Evolutionary conservation across 352 stramenopile genomes (phyloP), one percentile per base, ranked within the genome.

Genomic region (Hyaloperonospora brassicae): DNA sequence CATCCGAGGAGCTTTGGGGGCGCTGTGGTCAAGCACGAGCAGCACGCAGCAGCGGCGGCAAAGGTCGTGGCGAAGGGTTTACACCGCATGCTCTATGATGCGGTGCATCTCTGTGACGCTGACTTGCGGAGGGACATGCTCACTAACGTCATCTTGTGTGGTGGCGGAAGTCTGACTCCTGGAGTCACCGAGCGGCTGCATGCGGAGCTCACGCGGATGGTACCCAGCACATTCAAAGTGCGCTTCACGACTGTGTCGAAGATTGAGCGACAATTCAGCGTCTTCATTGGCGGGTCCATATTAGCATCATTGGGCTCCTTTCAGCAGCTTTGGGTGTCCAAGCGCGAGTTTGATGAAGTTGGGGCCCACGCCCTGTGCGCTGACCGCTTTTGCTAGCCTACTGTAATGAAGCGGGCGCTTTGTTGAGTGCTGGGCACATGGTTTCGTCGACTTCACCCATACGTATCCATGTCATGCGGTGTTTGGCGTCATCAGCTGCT

Each of bases 271-370:
- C 78, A 92, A 70, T 93, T 93, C 43, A 94, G 81, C 45, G 77
- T 79, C 50, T 95, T 92, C 67, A 95, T 93, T 48, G 85, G 85
- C 25, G 85, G 82, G 17, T 92, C 79, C 46, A 92, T 95, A 50
- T 67, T 95, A 24, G 85, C 85, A 35, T 93, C 81, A 47, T 70
- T 95, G 31, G 83, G 83, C 7, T 92, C 84, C 5, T 95, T 95
- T 61, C 83, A 95, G 70, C 84, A 93, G 47, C 64, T 95, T 1
- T 95, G 85, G 85, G 70, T 94, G 56, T 93, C 85, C 22, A 87
- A 86, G 57, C 66, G 66, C 51, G 85, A 95, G 61, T 95, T 79
- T 53, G 84, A 95, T 7, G 85, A 95, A 60, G 60, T 79, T 25
- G 85, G 85, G 36, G 76, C 76, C 11, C 64, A 81, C 34, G 65